These are phyloP conservation scores for Boechera divaricarpa DNA, from an alignment of 345 rosid genomes.

Conservation along the genomic window DNA sequence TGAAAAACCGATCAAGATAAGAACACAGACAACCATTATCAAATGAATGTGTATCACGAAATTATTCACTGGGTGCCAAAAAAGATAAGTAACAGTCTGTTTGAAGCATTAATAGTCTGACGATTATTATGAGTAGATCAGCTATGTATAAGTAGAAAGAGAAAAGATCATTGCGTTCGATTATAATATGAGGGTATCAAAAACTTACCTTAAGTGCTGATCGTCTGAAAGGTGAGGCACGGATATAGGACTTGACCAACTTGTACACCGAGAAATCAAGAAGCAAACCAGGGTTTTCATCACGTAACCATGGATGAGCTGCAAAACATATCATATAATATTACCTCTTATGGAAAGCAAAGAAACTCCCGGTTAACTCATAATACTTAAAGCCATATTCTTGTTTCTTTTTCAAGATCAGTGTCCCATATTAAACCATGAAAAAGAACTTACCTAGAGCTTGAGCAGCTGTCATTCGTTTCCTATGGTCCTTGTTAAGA, in stretches of 20 bases:
- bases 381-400: slow-evolving; percentile 5
- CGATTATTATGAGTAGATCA: background rate
- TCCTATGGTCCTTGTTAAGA: slow-evolving; percentile 91
- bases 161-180: slow-evolving; percentile 11
- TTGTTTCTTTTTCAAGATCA: slow-evolving; percentile 29
- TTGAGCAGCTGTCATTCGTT: slow-evolving; percentile 97
- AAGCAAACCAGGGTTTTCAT: slow-evolving; percentile 61
- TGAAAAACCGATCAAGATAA: slow-evolving; percentile 6
- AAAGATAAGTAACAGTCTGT: slow-evolving; percentile 6
- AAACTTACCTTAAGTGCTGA: slow-evolving; percentile 81
- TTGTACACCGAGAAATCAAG: slow-evolving; percentile 82
- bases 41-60: slow-evolving; percentile 6
- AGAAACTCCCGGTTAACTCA: background rate
- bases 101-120: background rate
- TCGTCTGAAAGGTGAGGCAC: slow-evolving; percentile 74
- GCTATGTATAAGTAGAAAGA: background rate
- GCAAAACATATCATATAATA: slow-evolving; percentile 40
- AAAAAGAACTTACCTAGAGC: slow-evolving; percentile 70
- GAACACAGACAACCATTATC: slow-evolving; percentile 1
- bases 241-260: slow-evolving; percentile 75
- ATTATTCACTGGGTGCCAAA: slow-evolving; percentile 11
- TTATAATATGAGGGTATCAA: slow-evolving; percentile 15
- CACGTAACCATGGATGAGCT: slow-evolving; percentile 95
- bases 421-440: background rate
- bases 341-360: slow-evolving; percentile 6